These are phyloP conservation scores for Truncatella angustata DNA, from an alignment of 2,329 filamentous ascomycete genomes.

Conservation along the genomic window DNA sequence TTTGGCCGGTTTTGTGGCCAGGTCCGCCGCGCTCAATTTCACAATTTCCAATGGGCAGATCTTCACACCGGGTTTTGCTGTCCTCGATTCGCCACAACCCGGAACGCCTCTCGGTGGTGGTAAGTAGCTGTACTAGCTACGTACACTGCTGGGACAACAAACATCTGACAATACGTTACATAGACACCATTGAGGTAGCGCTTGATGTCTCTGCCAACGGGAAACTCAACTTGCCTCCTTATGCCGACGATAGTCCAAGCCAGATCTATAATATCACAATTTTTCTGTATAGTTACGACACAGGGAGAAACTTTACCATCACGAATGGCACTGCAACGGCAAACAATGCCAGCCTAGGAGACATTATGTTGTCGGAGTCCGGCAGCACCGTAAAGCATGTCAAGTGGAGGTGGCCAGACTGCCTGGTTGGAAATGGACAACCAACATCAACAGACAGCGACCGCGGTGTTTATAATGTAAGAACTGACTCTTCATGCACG, in stretches of 20 bases:
- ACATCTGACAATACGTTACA: too few species aligned
- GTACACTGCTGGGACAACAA: too few species aligned
- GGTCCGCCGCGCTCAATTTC: constrained; percentile 42
- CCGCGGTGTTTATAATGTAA: constrained; percentile 62
- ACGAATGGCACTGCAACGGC: constrained; percentile 57
- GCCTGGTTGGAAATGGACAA: constrained; percentile 60
- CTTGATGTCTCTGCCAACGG: constrained; percentile 67
- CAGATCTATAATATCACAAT: constrained; percentile 64
- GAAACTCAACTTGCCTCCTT: constrained; percentile 57
- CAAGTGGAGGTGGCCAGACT: constrained; percentile 70
- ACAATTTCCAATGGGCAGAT: constrained; percentile 64
- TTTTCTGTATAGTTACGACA: constrained; percentile 64
- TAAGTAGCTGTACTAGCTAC: constrained; percentile 39
- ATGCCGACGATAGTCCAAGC: constrained; percentile 51
- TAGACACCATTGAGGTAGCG: constrained; percentile 60
- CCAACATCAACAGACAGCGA: constrained; percentile 44
- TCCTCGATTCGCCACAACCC: constrained; percentile 65
- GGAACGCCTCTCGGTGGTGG: constrained; percentile 63
- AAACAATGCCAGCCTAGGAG: constrained; percentile 53
- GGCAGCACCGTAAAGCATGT: constrained; percentile 72
- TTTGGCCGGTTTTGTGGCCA: constrained; percentile 27
- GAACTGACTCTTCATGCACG: too few species aligned
- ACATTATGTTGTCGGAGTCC: constrained; percentile 62
- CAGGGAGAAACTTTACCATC: constrained; percentile 65
- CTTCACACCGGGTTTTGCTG: constrained; percentile 66